phyloP scores from a whole-genome alignment of 1,284 basidiomycete species.

The Exsudoporus floridanus region DNA sequence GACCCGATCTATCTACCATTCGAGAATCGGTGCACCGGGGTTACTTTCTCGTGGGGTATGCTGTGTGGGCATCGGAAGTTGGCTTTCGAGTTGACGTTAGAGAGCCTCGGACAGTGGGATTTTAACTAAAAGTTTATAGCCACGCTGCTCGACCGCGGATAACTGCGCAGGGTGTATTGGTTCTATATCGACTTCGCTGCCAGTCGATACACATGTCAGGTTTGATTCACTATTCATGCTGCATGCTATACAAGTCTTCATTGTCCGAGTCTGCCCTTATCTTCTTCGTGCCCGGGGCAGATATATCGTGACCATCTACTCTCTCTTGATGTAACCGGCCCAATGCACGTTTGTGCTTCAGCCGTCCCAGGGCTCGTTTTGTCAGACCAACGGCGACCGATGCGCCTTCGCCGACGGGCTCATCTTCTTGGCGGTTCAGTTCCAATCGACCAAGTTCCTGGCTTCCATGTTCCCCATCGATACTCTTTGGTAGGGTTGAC shows the following conservation, averaged over 20 bases:
- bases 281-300: slow-evolving; percentile 20
- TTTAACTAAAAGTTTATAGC: too few species aligned
- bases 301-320: neutral
- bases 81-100: too few species aligned
- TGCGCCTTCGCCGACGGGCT: slow-evolving; percentile 15
- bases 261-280: slow-evolving; percentile 11
- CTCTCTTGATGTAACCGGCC: slow-evolving; percentile 17
- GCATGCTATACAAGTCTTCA: neutral
- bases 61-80: too few species aligned
- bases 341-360: slow-evolving; percentile 48
- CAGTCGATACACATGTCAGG: too few species aligned
- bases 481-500: slow-evolving; percentile 61
- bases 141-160: too few species aligned
- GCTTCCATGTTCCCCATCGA: slow-evolving; percentile 46
- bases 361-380: slow-evolving; percentile 49
- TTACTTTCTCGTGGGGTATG: too few species aligned
- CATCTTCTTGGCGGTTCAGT: slow-evolving; percentile 4
- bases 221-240: neutral
- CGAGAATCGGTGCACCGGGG: too few species aligned
- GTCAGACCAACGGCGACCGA: slow-evolving; percentile 23
- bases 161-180: too few species aligned
- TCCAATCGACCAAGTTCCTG: slow-evolving; percentile 31
- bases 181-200: too few species aligned
- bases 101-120: too few species aligned
- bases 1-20: too few species aligned